Evolutionary conservation across 2,329 filamentous ascomycete genomes (phyloP).

Genomic region (Fusarium lateritium): DNA sequence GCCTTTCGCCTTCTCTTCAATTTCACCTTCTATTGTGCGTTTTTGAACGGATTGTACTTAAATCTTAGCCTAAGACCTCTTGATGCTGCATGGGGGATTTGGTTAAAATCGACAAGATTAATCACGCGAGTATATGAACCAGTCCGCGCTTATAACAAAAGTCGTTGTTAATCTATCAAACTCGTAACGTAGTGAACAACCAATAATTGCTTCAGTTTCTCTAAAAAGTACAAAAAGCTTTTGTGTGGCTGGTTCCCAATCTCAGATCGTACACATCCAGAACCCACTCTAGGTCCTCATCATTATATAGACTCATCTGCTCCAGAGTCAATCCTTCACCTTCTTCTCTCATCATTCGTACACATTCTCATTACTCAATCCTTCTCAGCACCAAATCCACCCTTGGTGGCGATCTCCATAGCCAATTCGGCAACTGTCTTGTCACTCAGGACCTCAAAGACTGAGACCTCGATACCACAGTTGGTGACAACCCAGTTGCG

Average conservation of each 20-base stretch:
- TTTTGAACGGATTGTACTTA: no score
- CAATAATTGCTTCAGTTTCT: not conserved
- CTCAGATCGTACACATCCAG: not conserved
- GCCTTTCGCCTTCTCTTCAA: no score
- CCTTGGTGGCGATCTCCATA: constrained; percentile 53
- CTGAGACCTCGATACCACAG: constrained; percentile 60
- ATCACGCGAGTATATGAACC: not conserved
- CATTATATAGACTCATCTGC: constrained; percentile 10
- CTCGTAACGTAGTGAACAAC: not conserved
- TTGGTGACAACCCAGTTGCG: constrained; percentile 66
- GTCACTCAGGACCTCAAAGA: constrained; percentile 64
- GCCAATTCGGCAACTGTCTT: constrained; percentile 58
- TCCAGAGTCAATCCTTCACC: not conserved
- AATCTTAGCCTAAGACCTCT: no score
- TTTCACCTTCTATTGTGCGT: no score
- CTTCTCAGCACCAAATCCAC: constrained; percentile 47
- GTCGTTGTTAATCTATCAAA: not conserved
- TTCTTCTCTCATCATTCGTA: not conserved
- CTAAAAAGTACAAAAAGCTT: not conserved
- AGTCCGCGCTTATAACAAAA: not conserved
- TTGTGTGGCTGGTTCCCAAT: not conserved
- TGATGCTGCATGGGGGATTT: no score
- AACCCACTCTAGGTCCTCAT: not conserved
- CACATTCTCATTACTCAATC: constrained; percentile 5
- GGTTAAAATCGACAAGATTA: not conserved